Conservation (phyloP, 208 protist species). For the Herpetomonas tarakana region DNA sequence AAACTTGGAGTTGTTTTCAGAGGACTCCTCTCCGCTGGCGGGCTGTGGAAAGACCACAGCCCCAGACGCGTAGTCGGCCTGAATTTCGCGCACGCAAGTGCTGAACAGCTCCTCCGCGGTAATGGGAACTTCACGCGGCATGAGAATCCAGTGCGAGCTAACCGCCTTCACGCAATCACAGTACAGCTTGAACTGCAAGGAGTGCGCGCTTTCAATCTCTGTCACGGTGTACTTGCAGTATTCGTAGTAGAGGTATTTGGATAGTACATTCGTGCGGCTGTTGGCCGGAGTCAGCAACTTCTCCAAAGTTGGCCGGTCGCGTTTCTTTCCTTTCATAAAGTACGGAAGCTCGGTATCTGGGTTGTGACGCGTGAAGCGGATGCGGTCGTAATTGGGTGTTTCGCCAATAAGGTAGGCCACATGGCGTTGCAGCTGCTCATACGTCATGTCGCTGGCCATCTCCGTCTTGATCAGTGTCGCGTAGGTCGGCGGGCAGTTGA, state of each 20-base stretch:
- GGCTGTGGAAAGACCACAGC: neutral
- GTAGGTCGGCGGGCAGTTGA: slow-evolving; percentile 67
- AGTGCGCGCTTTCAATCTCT: slow-evolving; percentile 76
- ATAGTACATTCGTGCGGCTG: slow-evolving; percentile 30
- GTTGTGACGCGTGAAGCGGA: slow-evolving; percentile 87
- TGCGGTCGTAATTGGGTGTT: slow-evolving; percentile 64
- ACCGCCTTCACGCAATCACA: slow-evolving; percentile 58
- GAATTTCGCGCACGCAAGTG: slow-evolving; percentile 61
- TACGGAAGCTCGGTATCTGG: slow-evolving; percentile 80
- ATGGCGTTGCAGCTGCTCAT: slow-evolving; percentile 88
- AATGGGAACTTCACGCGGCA: slow-evolving; percentile 64
- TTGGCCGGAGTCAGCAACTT: slow-evolving; percentile 70
- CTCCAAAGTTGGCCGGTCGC: slow-evolving; percentile 57
- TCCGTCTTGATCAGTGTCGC: slow-evolving; percentile 62
- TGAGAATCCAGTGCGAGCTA: slow-evolving; percentile 79
- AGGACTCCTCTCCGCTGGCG: neutral
- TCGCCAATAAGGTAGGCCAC: slow-evolving; percentile 70
- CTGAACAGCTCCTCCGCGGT: slow-evolving; percentile 60
- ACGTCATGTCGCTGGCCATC: slow-evolving; percentile 80
- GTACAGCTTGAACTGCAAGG: slow-evolving; percentile 88
- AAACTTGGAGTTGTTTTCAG: slow-evolving; percentile 6
- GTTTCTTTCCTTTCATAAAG: slow-evolving; percentile 85
- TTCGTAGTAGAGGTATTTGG: slow-evolving; percentile 82
- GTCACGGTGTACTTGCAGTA: slow-evolving; percentile 87
- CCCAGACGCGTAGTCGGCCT: slow-evolving; percentile 26